A percentile compares a stretch with the other conserved stretches of the same genome.
Conservation (phyloP, 1,284 basidiomycete genomes). For the Pseudozyma tsukubaensis region DNA sequence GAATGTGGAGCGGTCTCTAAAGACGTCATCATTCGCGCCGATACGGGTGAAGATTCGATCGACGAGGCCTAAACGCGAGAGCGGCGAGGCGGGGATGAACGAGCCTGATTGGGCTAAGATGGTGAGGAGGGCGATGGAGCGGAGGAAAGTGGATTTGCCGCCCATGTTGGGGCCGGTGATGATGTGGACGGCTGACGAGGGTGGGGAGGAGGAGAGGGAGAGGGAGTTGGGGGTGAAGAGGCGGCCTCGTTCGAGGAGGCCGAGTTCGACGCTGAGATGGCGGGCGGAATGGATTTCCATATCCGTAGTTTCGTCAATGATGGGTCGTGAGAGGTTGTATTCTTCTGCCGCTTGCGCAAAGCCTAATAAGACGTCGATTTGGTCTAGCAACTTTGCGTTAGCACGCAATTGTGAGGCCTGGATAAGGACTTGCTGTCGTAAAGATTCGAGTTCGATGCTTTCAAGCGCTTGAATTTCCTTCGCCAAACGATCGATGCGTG, state of each 20-base stretch:
- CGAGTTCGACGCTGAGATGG: slow-evolving; percentile 92
- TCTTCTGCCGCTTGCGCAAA: slow-evolving; percentile 87
- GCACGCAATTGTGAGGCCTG: slow-evolving; percentile 70
- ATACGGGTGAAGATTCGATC: slow-evolving; percentile 92
- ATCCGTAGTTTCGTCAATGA: slow-evolving; percentile 73
- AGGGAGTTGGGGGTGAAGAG: slow-evolving; percentile 78
- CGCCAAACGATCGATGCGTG: slow-evolving; percentile 32
- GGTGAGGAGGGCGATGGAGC: slow-evolving; percentile 88
- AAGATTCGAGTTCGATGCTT: slow-evolving; percentile 46
- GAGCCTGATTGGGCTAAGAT: slow-evolving; percentile 92
- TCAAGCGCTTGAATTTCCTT: slow-evolving; percentile 52
- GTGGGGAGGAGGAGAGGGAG: neutral
- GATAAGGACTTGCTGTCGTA: slow-evolving; percentile 53
- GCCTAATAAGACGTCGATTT: slow-evolving; percentile 84
- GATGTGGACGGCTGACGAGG: slow-evolving; percentile 72
- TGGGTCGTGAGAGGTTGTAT: slow-evolving; percentile 80
- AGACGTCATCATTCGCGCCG: slow-evolving; percentile 95
- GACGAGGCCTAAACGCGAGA: slow-evolving; percentile 83
- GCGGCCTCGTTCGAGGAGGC: slow-evolving; percentile 75
- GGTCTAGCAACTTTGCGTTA: slow-evolving; percentile 85
- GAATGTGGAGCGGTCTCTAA: slow-evolving; percentile 90
- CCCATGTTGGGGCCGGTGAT: slow-evolving; percentile 97
- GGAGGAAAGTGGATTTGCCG: slow-evolving; percentile 90
- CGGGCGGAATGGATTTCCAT: slow-evolving; percentile 81
- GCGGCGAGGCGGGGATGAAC: slow-evolving; percentile 84